Base-by-base conservation (phyloP, 106 monocot genomes). In the Posidonia australis region DNA sequence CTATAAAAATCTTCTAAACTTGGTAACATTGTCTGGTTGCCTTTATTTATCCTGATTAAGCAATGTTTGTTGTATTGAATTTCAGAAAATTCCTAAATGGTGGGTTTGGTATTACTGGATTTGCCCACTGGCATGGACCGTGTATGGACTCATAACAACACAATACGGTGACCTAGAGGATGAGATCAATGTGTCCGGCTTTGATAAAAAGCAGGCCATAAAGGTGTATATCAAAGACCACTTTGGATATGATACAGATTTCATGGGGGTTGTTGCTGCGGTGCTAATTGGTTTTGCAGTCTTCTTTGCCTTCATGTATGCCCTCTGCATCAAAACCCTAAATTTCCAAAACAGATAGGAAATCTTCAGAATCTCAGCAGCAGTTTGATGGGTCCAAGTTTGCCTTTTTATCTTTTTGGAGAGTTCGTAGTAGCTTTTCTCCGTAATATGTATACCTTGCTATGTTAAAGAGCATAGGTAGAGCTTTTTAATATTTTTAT, bases 41-140 rank as follows among this genome's bases (percentile, higher is more conserved):
- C 7, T 36, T 4, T 36, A 4, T 36, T 7, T 36, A 4, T 36
- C 36, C 2, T 36, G 7, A 36, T 36, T n/a, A n/a, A n/a, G n/a
- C n/a, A n/a, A n/a, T n/a, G n/a, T n/a, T n/a, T n/a, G n/a, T n/a
- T n/a, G n/a, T n/a, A n/a, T n/a, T 2, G 36, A 13, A 24, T 67
- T 77, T 57, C 79, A 92, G 87, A 79, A 56, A 72, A 71, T 84
- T n/a, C 92, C 87, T 0, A 69, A 62, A 25, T 85, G 84, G 84
- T 84, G 84, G 92, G 61, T 68, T 13, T 92, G 84, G 92, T 92
- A 80, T 77, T 84, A 75, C 67, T 87, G 87, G 87, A 67, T 82
- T 26, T 80, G 74, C 48, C 87, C 87, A 0, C 31, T 82, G 25
- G 67, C 82, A 14, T 92, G 87, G 87, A 88, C 84, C 2, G 71